Evolutionary conservation across 1,284 basidiomycete species (phyloP), one percentile per base, ranked within the genome.

Genomic region (Sporisorium exsertum): DNA sequence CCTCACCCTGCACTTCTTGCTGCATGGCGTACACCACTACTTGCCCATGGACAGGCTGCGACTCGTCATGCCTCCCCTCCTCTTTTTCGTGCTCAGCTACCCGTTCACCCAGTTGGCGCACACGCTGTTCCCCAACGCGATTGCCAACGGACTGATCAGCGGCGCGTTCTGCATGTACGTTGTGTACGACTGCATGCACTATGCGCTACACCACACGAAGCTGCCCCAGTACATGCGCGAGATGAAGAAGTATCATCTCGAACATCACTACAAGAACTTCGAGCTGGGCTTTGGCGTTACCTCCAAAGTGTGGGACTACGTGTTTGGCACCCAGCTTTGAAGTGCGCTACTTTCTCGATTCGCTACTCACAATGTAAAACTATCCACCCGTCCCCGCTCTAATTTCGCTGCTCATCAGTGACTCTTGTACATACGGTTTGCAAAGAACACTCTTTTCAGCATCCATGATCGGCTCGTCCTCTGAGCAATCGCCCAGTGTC

Each of bases 11-110:
- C 96, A 99, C 86, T 99, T 99, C 87, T 86, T 95, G 81, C 88
- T 95, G 81, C 96, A 99, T 85, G 96, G 97, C 24, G 91, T 99
- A 51, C 96, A 99, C 86, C 96, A 99, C 87, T 99, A 96, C 85
- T 88, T 99, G 64, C 96, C 95, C 18, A 97, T 97, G 95, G 95
- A 97, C 85, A 88, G 90, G 27, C 45, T 61, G 10, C 77, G 97
- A 59, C 91, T 99, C 42, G 97, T 99, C 81, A 99, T 99, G 97
- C 97, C 97, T 0, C 97, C 97, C 0, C 84, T 90, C 3, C 86
- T 99, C 63, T 99, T 99, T 87, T 87, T 88, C 53, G 86, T 87
- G 15, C 89, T 99, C 29, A 91, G 93, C 72, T 89, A 89, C 50
- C 97, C 96, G 0, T 96, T 99, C 88, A 97, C 95, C 12, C 89